phyloP scores from a whole-genome alignment of 441 rosid species.

The Theobroma grandiflorum region DNA sequence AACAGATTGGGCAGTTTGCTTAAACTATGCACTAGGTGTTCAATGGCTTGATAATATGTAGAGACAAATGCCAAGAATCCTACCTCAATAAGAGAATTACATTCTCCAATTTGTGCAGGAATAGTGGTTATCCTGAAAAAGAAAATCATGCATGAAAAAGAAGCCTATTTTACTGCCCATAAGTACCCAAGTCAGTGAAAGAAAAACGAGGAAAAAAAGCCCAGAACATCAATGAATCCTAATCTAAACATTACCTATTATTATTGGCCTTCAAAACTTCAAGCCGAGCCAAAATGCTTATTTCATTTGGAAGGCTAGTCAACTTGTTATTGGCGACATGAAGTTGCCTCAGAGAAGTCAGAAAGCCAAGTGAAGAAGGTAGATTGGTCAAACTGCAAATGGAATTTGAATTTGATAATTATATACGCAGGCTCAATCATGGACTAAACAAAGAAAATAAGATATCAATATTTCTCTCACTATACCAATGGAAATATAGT shows the following conservation, averaged over 20 bases:
- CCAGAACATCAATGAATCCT: not conserved
- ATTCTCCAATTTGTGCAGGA: slow-evolving; percentile 60
- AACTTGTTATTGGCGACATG: slow-evolving; percentile 70
- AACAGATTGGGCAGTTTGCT: slow-evolving; percentile 24
- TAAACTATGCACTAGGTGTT: not conserved
- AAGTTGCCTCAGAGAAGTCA: slow-evolving; percentile 75
- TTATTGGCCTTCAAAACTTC: slow-evolving; percentile 78
- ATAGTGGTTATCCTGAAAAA: slow-evolving; percentile 62
- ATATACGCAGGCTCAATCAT: not conserved
- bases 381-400: slow-evolving; percentile 68
- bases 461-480: not conserved
- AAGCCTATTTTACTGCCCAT: slow-evolving; percentile 5
- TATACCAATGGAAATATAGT: not conserved
- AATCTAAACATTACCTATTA: slow-evolving; percentile 60
- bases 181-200: no score
- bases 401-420: slow-evolving; percentile 16
- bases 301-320: slow-evolving; percentile 71
- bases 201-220: no score
- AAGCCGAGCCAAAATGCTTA: slow-evolving; percentile 71
- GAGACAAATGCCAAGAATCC: slow-evolving; percentile 18
- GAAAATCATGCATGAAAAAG: slow-evolving; percentile 19
- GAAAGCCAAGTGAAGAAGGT: slow-evolving; percentile 65
- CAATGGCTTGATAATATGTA: not conserved
- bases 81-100: slow-evolving; percentile 78
- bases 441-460: not conserved